Evolutionary conservation across 208 protist genomes (phyloP).

Genomic region (Phytomonas sp.): DNA sequence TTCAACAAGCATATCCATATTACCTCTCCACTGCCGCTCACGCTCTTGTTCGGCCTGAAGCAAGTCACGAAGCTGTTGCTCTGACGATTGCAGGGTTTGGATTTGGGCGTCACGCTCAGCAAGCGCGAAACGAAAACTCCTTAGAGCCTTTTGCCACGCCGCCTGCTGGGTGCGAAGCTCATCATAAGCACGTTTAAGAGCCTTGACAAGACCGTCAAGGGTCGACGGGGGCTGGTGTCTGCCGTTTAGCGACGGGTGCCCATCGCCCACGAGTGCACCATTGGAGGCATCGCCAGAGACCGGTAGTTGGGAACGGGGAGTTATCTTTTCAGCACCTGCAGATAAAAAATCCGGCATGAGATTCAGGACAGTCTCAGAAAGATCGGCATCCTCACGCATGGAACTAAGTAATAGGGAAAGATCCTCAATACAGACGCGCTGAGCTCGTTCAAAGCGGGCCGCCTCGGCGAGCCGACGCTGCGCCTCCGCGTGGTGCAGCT

Average conservation of each 20-base stretch:
- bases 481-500: slow-evolving; percentile 13
- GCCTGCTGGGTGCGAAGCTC: slow-evolving; percentile 12
- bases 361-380: slow-evolving; percentile 7
- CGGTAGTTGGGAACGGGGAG: not conserved
- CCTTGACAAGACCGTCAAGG: slow-evolving; percentile 16
- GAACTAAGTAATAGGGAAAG: slow-evolving; percentile 22
- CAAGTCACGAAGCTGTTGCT: slow-evolving; percentile 25
- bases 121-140: slow-evolving; percentile 12
- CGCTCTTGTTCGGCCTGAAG: slow-evolving; percentile 22
- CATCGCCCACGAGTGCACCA: not conserved
- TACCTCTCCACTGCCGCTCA: slow-evolving; percentile 24
- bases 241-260: not conserved
- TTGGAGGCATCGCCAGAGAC: not conserved
- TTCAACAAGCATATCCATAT: slow-evolving; percentile 29
- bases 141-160: slow-evolving; percentile 14
- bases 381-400: slow-evolving; percentile 31
- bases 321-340: not conserved
- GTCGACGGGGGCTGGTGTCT: slow-evolving; percentile 18
- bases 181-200: slow-evolving; percentile 25
- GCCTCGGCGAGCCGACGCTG: slow-evolving; percentile 22
- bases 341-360: not conserved
- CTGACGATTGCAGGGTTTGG: slow-evolving; percentile 16
- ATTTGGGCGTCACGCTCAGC: slow-evolving; percentile 20
- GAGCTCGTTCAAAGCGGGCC: slow-evolving; percentile 16
- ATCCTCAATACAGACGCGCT: slow-evolving; percentile 17